Conservation (phyloP, 257 asterid genomes). For the Penstemon barbatus region DNA sequence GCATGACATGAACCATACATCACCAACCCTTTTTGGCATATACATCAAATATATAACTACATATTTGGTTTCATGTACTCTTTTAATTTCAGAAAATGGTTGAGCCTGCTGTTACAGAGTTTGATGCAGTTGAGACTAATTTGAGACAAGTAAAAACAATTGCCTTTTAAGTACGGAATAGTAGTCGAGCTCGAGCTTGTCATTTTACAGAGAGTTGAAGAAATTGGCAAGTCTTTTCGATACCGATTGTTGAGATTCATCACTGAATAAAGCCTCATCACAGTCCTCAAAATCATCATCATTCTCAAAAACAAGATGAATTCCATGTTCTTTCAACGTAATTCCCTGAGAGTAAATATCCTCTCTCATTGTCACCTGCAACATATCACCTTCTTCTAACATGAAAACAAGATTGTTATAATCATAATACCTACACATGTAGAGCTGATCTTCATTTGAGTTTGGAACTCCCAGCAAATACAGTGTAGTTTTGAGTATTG, state of each 20-base stretch:
- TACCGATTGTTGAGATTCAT: conserved; percentile 27
- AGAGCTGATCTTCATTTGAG: conserved; percentile 31
- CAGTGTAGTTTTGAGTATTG: conserved; percentile 22
- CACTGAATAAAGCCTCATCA: conserved; percentile 27
- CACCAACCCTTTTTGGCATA: too few species aligned
- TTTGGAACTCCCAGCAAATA: conserved; percentile 32
- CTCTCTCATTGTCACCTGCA: conserved; percentile 17
- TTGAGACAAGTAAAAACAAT: too few species aligned
- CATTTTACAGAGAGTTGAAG: conserved; percentile 14
- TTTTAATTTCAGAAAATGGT: too few species aligned
- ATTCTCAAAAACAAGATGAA: conserved; percentile 26
- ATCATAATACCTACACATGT: conserved; percentile 32
- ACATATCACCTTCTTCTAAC: conserved; percentile 25
- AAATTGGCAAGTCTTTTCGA: conserved; percentile 24
- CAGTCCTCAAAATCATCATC: conserved; percentile 29
- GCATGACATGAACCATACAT: too few species aligned
- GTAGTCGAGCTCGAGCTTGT: too few species aligned
- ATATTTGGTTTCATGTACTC: too few species aligned
- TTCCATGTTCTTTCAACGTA: conserved; percentile 22
- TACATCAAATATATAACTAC: too few species aligned
- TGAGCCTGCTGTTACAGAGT: too few species aligned
- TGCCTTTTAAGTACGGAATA: too few species aligned
- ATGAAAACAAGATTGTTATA: conserved; percentile 26
- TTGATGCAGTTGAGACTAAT: too few species aligned
- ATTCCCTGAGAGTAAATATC: conserved; percentile 9